A percentile compares a stretch with the other conserved stretches of the same genome.
These are phyloP conservation scores for Taiwanofungus camphoratus DNA, from an alignment of 1,284 basidiomycete species.

Conservation along the genomic window DNA sequence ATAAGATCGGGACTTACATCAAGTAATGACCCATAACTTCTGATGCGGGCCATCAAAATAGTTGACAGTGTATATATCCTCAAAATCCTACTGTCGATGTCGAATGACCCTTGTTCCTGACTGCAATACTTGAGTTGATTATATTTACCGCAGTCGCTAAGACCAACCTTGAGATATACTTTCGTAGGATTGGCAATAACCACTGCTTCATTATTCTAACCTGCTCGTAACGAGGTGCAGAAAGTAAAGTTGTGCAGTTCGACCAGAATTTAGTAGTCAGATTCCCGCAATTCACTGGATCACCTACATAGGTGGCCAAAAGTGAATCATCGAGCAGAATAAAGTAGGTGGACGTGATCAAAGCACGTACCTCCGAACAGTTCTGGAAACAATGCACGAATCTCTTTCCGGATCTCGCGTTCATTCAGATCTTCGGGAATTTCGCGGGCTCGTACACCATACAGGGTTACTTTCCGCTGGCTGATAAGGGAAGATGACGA, in stretches of 20 bases:
- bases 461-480: constrained; percentile 62
- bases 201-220: constrained; percentile 60
- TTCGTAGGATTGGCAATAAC: constrained; percentile 62
- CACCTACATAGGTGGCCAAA: constrained; percentile 23
- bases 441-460: constrained; percentile 60
- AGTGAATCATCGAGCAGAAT: too few species aligned
- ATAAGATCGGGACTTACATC: constrained; percentile 41
- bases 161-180: constrained; percentile 42
- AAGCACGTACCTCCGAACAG: constrained; percentile 54
- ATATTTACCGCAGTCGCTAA: neutral
- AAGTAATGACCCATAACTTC: constrained; percentile 60
- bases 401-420: constrained; percentile 60
- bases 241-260: constrained; percentile 40
- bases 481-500: constrained; percentile 50
- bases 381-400: constrained; percentile 58
- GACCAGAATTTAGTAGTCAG: constrained; percentile 37
- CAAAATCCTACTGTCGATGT: constrained; percentile 10
- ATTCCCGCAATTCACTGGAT: constrained; percentile 20
- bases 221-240: constrained; percentile 64
- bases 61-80: constrained; percentile 52
- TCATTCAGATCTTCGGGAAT: constrained; percentile 65
- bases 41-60: constrained; percentile 53
- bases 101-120: constrained; percentile 4
- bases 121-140: constrained; percentile 1
- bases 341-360: too few species aligned